Percentiles rank a stretch among this genome's conserved stretches.
Evolutionary conservation across 768 basidiomycete species (phyloP).

Genomic region (Coprinopsis marcescibilis): DNA sequence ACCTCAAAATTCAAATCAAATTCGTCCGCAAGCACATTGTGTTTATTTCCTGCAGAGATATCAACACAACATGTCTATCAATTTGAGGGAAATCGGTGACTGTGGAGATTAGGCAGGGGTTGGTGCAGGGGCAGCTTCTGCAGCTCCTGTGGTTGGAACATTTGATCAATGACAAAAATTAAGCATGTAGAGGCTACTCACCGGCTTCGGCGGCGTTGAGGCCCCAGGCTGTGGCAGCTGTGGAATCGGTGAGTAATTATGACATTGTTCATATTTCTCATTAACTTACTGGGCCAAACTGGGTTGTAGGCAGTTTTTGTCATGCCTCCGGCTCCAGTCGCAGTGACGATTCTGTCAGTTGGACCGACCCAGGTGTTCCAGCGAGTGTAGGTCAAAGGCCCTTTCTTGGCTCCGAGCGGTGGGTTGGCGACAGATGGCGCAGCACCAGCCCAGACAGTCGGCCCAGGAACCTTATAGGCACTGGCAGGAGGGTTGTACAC

Average conservation of each 20-base stretch:
- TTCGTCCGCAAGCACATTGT: neutral
- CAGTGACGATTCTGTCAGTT: constrained; percentile 8
- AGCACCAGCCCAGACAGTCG: constrained; percentile 9
- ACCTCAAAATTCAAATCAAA: constrained; percentile 6
- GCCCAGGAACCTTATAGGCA: constrained; percentile 7
- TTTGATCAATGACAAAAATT: neutral
- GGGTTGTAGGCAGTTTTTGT: constrained; percentile 8
- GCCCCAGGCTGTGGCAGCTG: neutral
- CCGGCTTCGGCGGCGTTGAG: neutral
- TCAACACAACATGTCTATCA: no score
- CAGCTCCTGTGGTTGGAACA: neutral
- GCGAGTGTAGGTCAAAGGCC: constrained; percentile 9
- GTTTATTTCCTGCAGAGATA: neutral
- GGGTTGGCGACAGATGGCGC: constrained; percentile 9
- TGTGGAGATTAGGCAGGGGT: no score
- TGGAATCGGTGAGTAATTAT: neutral
- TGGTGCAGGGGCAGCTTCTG: neutral
- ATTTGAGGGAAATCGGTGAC: no score
- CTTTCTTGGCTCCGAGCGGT: constrained; percentile 9
- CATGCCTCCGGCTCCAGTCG: constrained; percentile 7
- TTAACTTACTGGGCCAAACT: constrained; percentile 7
- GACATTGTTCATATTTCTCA: neutral
- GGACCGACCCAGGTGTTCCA: constrained; percentile 11
- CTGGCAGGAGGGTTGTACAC: constrained; percentile 1
- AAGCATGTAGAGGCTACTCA: neutral